A percentile compares a stretch with the other conserved stretches of the same genome.
phyloP scores from a whole-genome alignment of 2,329 filamentous ascomycete species.

The Ilyonectria robusta region DNA sequence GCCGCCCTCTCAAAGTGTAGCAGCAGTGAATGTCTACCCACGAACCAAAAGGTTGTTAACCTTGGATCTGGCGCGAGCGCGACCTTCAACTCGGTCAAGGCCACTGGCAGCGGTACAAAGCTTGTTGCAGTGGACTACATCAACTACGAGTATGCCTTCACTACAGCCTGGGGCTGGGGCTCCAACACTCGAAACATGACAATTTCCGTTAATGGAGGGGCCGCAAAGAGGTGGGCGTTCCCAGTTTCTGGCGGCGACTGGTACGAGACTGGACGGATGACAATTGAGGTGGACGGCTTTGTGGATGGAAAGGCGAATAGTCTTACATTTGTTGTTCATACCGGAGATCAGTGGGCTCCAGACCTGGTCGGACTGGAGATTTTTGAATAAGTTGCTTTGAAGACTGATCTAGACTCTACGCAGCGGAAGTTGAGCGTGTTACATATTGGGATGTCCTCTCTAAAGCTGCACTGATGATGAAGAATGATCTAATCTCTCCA shows the following conservation, averaged over 20 bases:
- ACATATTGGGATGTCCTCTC: too few species aligned
- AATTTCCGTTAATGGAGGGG: constrained; percentile 60
- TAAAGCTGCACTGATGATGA: too few species aligned
- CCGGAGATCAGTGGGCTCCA: constrained; percentile 52
- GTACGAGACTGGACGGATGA: constrained; percentile 63
- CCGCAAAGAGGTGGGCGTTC: constrained; percentile 62
- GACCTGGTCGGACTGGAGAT: constrained; percentile 61
- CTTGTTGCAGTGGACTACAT: constrained; percentile 65
- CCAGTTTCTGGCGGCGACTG: constrained; percentile 66
- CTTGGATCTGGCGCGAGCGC: constrained; percentile 53
- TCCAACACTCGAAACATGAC: constrained; percentile 66
- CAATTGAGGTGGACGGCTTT: constrained; percentile 62
- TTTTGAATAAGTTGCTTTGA: constrained; percentile 15
- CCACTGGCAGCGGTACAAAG: constrained; percentile 51
- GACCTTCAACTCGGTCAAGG: constrained; percentile 53
- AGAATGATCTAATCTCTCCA: too few species aligned
- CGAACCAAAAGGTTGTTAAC: constrained; percentile 59
- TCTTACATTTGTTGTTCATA: constrained; percentile 52
- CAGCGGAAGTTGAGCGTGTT: too few species aligned
- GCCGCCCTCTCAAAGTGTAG: constrained; percentile 54
- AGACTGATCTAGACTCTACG: too few species aligned
- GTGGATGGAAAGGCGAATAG: constrained; percentile 55
- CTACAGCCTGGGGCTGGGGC: constrained; percentile 57
- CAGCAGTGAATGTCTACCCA: constrained; percentile 57
- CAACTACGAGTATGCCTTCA: constrained; percentile 65